Conservation (phyloP, 768 basidiomycete species). For the Cyclocybe cylindracea region DNA sequence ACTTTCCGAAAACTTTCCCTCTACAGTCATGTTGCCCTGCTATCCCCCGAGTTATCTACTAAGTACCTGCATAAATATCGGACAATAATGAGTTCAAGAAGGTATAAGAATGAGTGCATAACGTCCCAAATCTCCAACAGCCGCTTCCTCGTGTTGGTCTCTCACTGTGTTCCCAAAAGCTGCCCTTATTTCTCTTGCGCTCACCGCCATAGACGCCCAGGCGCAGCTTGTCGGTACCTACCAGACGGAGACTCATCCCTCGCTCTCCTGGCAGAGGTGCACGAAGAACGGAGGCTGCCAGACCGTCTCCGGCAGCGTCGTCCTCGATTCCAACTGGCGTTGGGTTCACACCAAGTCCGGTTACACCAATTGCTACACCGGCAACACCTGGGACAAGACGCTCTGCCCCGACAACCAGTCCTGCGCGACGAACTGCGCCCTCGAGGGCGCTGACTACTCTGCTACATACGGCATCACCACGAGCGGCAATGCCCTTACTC, state of each 20-base stretch:
- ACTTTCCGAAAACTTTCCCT: no score
- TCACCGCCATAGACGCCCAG: no score
- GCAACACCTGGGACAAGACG: conserved; percentile 52
- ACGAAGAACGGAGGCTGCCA: conserved; percentile 35
- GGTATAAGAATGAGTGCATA: no score
- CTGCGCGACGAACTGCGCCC: conserved; percentile 45
- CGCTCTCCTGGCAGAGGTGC: conserved; percentile 40
- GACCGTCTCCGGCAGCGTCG: conserved; percentile 29
- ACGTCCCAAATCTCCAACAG: no score
- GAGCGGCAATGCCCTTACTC: conserved; percentile 41
- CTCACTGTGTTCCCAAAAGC: no score
- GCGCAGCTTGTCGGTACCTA: conserved; percentile 33
- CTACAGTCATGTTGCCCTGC: no score
- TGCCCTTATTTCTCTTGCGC: no score
- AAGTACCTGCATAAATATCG: no score
- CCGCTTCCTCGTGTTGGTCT: no score
- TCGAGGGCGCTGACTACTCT: conserved; percentile 48
- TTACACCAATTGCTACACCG: conserved; percentile 47
- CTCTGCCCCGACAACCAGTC: conserved; percentile 49
- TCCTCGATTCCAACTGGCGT: conserved; percentile 53
- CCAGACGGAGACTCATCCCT: conserved; percentile 45
- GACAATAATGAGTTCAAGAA: no score
- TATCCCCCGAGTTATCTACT: no score
- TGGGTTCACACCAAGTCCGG: conserved; percentile 42
- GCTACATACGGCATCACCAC: conserved; percentile 54